These are phyloP conservation scores for Laetiporus sulphureus DNA, from an alignment of 1,284 basidiomycete genomes.

Conservation along the genomic window DNA sequence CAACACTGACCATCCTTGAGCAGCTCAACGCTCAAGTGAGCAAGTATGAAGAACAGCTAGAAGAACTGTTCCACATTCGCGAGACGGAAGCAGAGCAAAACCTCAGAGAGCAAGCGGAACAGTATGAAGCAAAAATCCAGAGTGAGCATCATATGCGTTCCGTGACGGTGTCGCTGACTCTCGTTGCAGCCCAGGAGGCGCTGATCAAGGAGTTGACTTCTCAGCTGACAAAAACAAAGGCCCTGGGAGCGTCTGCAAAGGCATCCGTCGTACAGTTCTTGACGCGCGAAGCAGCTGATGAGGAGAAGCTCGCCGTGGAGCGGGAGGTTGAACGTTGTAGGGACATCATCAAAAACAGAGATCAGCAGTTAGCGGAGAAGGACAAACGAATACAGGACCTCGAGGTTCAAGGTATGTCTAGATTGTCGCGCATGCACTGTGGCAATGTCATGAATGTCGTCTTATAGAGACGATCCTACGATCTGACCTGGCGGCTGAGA, in stretches of 20 bases:
- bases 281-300: conserved; percentile 65
- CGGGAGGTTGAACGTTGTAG: conserved; percentile 42
- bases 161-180: conserved; percentile 2
- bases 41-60: conserved; percentile 43
- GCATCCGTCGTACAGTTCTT: conserved; percentile 48
- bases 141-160: conserved; percentile 31
- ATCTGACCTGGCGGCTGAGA: conserved; percentile 54
- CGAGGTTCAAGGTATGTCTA: conserved; percentile 35
- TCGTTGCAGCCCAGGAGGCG: conserved; percentile 43
- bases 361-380: conserved; percentile 37
- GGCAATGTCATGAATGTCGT: no score
- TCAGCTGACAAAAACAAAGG: conserved; percentile 46
- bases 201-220: conserved; percentile 52
- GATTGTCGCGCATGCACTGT: neutral
- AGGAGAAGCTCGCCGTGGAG: conserved; percentile 50
- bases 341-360: conserved; percentile 36
- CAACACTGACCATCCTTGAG: neutral
- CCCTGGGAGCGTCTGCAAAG: conserved; percentile 37
- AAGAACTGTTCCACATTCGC: conserved; percentile 50
- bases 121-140: conserved; percentile 43
- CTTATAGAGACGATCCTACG: conserved; percentile 31
- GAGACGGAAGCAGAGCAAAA: conserved; percentile 57
- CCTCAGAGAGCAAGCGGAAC: conserved; percentile 37
- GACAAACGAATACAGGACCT: conserved; percentile 40
- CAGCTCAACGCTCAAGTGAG: conserved; percentile 35